A percentile compares a stretch with the other conserved stretches of the same genome.
Conservation (phyloP, 768 basidiomycete genomes). For the Boletus rubroflammeus region DNA sequence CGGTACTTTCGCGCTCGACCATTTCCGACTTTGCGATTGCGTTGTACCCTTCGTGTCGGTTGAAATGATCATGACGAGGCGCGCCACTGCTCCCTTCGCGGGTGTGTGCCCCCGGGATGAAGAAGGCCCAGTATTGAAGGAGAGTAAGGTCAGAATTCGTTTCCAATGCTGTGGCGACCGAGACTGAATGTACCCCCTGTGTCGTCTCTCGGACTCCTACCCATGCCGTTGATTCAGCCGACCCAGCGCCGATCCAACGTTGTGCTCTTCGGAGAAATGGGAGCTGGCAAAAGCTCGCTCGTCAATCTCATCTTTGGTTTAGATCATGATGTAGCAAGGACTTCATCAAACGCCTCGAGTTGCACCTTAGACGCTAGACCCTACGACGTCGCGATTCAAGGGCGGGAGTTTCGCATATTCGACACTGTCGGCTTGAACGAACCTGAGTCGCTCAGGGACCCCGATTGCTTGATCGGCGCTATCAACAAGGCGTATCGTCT, state of each 20-base stretch:
- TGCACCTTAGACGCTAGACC: conserved; percentile 33
- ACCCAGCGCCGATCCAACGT: conserved; percentile 20
- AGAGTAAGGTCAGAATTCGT: conserved; percentile 12
- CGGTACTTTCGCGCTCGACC: background rate
- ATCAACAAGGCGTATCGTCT: conserved; percentile 35
- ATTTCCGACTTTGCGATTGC: background rate
- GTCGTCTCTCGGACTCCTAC: background rate
- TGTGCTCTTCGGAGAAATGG: conserved; percentile 30
- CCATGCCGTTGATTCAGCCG: conserved; percentile 3
- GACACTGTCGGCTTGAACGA: conserved; percentile 36
- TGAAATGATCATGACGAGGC: conserved; percentile 2
- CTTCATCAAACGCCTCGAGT: conserved; percentile 30
- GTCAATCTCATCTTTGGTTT: conserved; percentile 38
- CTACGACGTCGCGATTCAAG: conserved; percentile 24
- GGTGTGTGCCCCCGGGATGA: background rate
- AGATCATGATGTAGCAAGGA: conserved; percentile 22
- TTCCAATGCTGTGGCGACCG: background rate
- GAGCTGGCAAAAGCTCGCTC: conserved; percentile 40
- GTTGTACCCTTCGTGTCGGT: background rate
- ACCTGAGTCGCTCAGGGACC: conserved; percentile 22
- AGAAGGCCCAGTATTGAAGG: background rate
- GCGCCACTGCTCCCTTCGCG: background rate
- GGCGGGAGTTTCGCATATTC: conserved; percentile 26
- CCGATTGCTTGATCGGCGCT: conserved; percentile 25
- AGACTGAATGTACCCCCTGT: conserved; percentile 5